Evolutionary conservation across 202 grass and related monocot species (phyloP), one percentile per base, ranked within the genome.

Genomic region (Schoenoplectus triqueter): DNA sequence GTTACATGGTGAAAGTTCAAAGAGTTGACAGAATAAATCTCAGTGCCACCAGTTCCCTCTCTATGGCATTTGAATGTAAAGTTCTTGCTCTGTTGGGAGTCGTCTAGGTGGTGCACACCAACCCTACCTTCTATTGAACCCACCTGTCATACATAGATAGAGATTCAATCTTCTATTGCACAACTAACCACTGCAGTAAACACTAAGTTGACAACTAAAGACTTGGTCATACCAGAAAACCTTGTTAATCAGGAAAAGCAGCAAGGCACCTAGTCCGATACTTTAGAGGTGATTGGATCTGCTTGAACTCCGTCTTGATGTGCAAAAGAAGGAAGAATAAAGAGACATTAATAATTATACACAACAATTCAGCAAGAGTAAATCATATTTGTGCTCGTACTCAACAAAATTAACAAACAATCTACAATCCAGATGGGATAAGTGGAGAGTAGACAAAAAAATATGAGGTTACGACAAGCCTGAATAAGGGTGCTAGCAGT

Each of bases 31-130:
- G 93, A 86, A 75, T 91, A 95, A 89, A 98, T 98, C 3, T 95
- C 93, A 86, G 64, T 88, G 61, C 82, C 87, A 3, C 92, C 89
- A 85, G 69, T 89, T 74, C 84, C 90, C 67, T 94, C 91, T 10
- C 91, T 88, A 80, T 98, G 96, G 79, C 96, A 98, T 93, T 98
- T 98, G 86, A 98, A 98, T 64, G 96, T 95, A 66, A 94, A 98
- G 83, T 94, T 98, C 87, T 92, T 98, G 60, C 69, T 86, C 87
- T 98, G 95, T 78, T 98, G 90, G 82, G 91, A 81, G 55, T 98
- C 93, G 57, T 98, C 96, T 62, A 98, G 64, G 85, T 95, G 96
- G 87, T 98, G 96, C 80, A 98, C 93, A 71, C 93, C 96, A 5
- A 98, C 96, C 60, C 93, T 87, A 82, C 96, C 93, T 88, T 98